Evolutionary conservation across 371 early-diverging fungal species (phyloP).

Genomic region (Mortierella sp.): DNA sequence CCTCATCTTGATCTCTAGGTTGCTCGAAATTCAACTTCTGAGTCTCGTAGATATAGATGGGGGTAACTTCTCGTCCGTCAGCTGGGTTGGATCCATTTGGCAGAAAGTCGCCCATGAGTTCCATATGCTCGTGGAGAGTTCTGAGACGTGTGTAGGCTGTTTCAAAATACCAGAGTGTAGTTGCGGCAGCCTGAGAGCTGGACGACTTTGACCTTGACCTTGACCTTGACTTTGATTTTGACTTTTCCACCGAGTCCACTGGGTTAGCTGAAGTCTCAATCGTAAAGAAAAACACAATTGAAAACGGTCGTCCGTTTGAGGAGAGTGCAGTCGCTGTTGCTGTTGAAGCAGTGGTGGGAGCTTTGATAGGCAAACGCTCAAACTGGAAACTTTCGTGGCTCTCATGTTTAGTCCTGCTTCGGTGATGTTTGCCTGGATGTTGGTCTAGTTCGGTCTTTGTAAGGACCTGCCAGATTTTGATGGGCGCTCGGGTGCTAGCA

Average conservation of each 20-base stretch:
- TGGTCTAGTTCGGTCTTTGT: constrained; percentile 18
- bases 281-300: constrained; percentile 40
- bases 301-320: constrained; percentile 19
- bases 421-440: neutral
- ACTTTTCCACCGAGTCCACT: neutral
- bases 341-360: neutral
- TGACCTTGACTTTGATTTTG: neutral
- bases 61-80: constrained; percentile 7
- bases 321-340: constrained; percentile 16
- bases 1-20: neutral
- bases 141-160: constrained; percentile 17
- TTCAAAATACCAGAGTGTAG: constrained; percentile 29
- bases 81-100: constrained; percentile 12
- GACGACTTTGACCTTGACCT: constrained; percentile 1
- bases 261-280: constrained; percentile 9
- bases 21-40: constrained; percentile 7
- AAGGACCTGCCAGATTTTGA: constrained; percentile 35
- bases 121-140: constrained; percentile 18
- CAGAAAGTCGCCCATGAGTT: constrained; percentile 36
- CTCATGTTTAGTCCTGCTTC: neutral
- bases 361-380: constrained; percentile 24
- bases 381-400: constrained; percentile 17
- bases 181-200: neutral
- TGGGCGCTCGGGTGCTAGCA: neutral
- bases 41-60: constrained; percentile 35